Percentiles rank a stretch among this genome's conserved stretches.
These are phyloP conservation scores for Lecanicillium sp. DNA, from an alignment of 2,329 filamentous ascomycete species.

Conservation along the genomic window DNA sequence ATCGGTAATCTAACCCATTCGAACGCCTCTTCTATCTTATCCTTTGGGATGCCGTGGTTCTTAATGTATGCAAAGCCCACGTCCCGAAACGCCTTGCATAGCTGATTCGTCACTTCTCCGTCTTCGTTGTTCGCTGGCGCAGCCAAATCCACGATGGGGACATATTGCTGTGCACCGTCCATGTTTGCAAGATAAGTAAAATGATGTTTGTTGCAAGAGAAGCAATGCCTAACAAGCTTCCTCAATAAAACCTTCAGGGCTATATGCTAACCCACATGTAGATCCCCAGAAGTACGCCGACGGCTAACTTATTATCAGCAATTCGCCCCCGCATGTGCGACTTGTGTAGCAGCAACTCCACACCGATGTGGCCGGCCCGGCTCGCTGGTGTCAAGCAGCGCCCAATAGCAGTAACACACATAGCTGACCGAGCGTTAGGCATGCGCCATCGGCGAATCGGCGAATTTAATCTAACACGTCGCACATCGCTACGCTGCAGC, in stretches of 20 bases:
- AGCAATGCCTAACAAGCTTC: no score
- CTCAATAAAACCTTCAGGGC: no score
- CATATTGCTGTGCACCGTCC: neutral
- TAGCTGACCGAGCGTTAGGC: neutral
- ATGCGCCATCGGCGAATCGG: neutral
- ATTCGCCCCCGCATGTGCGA: neutral
- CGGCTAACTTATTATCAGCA: no score
- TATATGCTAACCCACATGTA: no score
- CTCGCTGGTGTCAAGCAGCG: no score
- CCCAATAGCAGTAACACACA: conserved; percentile 1
- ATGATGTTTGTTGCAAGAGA: no score
- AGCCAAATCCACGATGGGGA: conserved; percentile 7
- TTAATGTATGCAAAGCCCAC: conserved; percentile 30
- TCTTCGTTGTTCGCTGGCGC: no score
- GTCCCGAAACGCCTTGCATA: conserved; percentile 26
- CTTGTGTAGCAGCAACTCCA: neutral
- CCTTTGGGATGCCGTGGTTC: conserved; percentile 29
- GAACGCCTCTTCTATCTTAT: conserved; percentile 33
- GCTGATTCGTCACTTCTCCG: conserved; percentile 13
- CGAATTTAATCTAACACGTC: no score
- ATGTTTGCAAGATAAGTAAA: neutral
- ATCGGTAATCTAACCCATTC: conserved; percentile 21
- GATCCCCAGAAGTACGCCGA: no score
- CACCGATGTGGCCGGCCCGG: neutral
- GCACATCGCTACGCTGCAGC: no score